Evolutionary conservation across 106 monocot genomes (phyloP), one percentile per base, ranked within the genome.

Genomic region (Amphibolis antarctica): DNA sequence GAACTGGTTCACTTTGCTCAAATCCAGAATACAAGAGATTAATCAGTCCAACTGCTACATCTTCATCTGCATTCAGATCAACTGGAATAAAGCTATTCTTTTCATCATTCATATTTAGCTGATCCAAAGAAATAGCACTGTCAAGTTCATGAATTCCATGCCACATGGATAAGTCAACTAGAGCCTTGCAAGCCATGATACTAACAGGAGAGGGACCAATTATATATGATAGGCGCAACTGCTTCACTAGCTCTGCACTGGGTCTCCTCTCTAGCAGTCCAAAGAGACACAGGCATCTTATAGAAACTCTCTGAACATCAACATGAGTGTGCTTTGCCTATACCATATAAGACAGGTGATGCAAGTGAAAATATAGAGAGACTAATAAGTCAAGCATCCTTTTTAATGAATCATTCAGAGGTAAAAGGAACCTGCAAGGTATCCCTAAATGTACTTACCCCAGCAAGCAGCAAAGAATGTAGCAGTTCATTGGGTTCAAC

Each of bases 401-500:
- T 7, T 36, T 36, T 36, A 36, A 36, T 7, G 4, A 36, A 7
- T 36, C 36, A 36, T 36, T 4, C 36, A 36, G 7, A 36, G 36
- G 7, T 42, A 26, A 45, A 52, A 24, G 28, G 47, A 48, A 51
- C 48, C 18, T 12, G 31, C 44, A 12, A 6, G 4, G 20, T 1
- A 69, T 45, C 28, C 55, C 10, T 11, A 22, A 44, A 18, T 23
- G 28, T 44, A 81, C 83, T 79, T 74, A 90, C 94, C 62, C 76
- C 96, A 27, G 89, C 83, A 53, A 98, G 84, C 71, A 98, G 74
- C 52, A 98, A 75, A 69, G 89, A 96, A 36, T 87, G 84, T 46
- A 87, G 74, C 27, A 91, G 26, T 59, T 91, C 98, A 42, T 67
- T 60, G 58, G 82, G 74, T 50, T 81, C 89, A 4, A 94, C 81